Base-by-base conservation (phyloP, 179 eudicot genomes). In the Camellia oleifera region DNA sequence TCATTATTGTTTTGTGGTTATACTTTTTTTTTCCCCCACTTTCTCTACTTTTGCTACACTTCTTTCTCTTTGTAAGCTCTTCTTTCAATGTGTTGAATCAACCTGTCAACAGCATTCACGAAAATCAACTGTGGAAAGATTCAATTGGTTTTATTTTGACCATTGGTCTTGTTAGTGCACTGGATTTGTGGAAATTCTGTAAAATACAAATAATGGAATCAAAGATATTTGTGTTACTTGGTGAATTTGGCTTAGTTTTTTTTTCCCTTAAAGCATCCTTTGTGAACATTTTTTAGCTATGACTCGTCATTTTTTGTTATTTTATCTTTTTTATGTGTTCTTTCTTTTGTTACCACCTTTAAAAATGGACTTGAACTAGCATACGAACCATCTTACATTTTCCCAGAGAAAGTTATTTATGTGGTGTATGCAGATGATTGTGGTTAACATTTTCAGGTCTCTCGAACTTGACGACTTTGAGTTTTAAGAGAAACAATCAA, bases 391-490 rank as follows among this genome's bases (percentile, higher is more conserved):
- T 54, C 10, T 72, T 15, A 53, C 45, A 72, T 26, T 13, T 53
- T 53, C 45, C 45, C 0, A 7, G 76, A 13, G 46, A 52, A 48
- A 12, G 44, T 72, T 72, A 4, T 53, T 72, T 72, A 4, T 13
- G 10, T 62, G 78, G 42, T 46, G 18, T 17, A 70, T 70, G 74
- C 61, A 52, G 2, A 58, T 12, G 54, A 56, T 71, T 13, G 48
- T 6, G 32, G 17, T 60, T 11, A 23, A 77, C 20, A 69, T 64
- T n/a, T 84, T 81, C 88, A 96, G 99, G 97, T 83, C 88, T 92
- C 61, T 81, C 89, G 82, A 90, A 94, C 83, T 89, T 96, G 81
- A 89, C 83, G 60, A 87, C 88, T 67, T 82, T 96, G 83, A 94
- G 95, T 81, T 86, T 94, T 48, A 88, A 85, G 80, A 94, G 91